These are phyloP conservation scores for Globomyces pollinis-pini DNA, from an alignment of 192 early-diverging fungal genomes.

Conservation along the genomic window DNA sequence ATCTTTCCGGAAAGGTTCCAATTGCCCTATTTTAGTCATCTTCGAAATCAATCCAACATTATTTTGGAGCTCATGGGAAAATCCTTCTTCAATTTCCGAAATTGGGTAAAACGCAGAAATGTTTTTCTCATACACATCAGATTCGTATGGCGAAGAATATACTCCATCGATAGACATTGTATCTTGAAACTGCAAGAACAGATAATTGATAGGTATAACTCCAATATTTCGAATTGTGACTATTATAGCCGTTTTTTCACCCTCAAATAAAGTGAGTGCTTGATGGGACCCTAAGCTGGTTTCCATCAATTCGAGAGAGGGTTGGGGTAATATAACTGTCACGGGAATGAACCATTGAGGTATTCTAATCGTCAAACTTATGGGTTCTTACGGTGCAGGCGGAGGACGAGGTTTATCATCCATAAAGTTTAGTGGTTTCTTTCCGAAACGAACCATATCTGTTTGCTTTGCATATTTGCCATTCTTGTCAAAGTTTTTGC, in stretches of 20 bases:
- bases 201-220: slow-evolving; percentile 58
- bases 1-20: slow-evolving; percentile 20
- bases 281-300: slow-evolving; percentile 47
- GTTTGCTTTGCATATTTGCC: slow-evolving; percentile 30
- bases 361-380: slow-evolving; percentile 27
- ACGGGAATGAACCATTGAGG: slow-evolving; percentile 16
- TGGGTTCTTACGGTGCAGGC: neutral
- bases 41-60: neutral
- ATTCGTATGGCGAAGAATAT: slow-evolving; percentile 49
- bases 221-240: slow-evolving; percentile 72
- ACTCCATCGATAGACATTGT: neutral
- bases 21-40: slow-evolving; percentile 14
- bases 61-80: neutral
- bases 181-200: slow-evolving; percentile 43
- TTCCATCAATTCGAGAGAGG: slow-evolving; percentile 56
- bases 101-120: slow-evolving; percentile 30
- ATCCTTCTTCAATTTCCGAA: neutral
- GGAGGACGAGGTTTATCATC: neutral
- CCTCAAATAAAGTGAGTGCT: slow-evolving; percentile 76
- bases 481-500: slow-evolving; percentile 47
- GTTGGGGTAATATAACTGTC: slow-evolving; percentile 57
- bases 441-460: slow-evolving; percentile 36
- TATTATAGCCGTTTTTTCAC: slow-evolving; percentile 58
- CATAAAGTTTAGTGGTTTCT: slow-evolving; percentile 12
- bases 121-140: slow-evolving; percentile 58